Conservation (phyloP, 805 yeast species). For the Monosporozyma servazzii region DNA sequence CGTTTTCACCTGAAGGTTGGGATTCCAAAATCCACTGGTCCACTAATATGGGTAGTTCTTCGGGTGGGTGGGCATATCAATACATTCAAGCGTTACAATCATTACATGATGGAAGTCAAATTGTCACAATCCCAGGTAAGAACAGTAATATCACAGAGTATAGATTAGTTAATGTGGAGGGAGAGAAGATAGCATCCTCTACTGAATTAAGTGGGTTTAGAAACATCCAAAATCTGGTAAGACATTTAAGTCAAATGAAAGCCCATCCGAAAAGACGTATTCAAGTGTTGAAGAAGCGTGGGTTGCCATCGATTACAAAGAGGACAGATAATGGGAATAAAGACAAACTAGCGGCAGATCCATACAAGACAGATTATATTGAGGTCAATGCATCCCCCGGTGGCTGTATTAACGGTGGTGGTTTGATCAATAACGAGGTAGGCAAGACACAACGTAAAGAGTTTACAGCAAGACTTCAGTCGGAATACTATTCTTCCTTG, state of each 20-base stretch:
- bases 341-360: slow-evolving; percentile 39
- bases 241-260: slow-evolving; percentile 45
- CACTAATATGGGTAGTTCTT: slow-evolving; percentile 66
- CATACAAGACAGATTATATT: slow-evolving; percentile 64
- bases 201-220: slow-evolving; percentile 83
- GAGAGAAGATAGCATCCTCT: slow-evolving; percentile 41
- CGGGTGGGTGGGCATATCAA: slow-evolving; percentile 83
- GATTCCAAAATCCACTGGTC: slow-evolving; percentile 52
- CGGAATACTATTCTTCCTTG: slow-evolving; percentile 9
- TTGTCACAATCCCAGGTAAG: slow-evolving; percentile 48
- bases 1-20: slow-evolving; percentile 20
- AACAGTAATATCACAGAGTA: slow-evolving; percentile 71
- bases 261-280: slow-evolving; percentile 13
- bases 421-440: slow-evolving; percentile 53
- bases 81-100: slow-evolving; percentile 36
- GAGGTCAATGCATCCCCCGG: slow-evolving; percentile 99
- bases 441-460: slow-evolving; percentile 10
- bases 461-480: slow-evolving; percentile 11
- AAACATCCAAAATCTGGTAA: slow-evolving; percentile 86
- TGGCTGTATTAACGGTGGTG: slow-evolving; percentile 97
- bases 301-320: not conserved
- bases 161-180: slow-evolving; percentile 37
- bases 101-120: slow-evolving; percentile 15
- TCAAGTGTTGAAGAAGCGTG: slow-evolving; percentile 28
- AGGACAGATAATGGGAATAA: not conserved